Evolutionary conservation across 1,139 yeast species (phyloP).

Genomic region (Yarrowia galli): DNA sequence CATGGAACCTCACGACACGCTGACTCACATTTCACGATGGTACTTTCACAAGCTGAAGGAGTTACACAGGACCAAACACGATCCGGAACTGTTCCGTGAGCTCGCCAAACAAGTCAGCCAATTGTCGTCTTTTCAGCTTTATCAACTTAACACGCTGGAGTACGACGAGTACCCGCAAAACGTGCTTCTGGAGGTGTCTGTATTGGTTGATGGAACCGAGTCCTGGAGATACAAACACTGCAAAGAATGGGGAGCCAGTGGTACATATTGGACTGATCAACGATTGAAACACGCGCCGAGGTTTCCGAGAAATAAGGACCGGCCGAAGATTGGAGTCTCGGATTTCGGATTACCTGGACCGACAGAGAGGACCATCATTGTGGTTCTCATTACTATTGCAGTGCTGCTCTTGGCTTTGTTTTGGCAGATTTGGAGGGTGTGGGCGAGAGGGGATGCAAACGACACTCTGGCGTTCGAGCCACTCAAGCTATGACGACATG

Average conservation of each 20-base stretch:
- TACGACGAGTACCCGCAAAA: background rate
- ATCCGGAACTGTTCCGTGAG: background rate
- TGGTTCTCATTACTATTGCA: background rate
- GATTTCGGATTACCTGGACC: background rate
- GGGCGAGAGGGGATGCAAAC: too few species aligned
- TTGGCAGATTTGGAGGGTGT: background rate
- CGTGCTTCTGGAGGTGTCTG: background rate
- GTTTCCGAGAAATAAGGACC: background rate
- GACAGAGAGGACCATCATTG: background rate
- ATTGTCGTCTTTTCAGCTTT: background rate
- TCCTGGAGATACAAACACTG: background rate
- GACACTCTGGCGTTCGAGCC: too few species aligned
- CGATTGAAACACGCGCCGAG: background rate
- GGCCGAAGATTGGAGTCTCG: background rate
- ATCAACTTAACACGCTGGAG: background rate
- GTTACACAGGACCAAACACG: background rate
- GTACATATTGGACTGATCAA: background rate
- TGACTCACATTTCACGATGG: background rate
- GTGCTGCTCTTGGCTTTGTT: background rate
- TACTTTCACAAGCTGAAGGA: constrained; percentile 2
- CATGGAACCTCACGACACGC: background rate
- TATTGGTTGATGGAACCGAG: background rate
- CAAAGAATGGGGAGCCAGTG: background rate
- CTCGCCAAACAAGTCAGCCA: background rate
- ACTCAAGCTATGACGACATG: too few species aligned